These are phyloP conservation scores for Fusarium torreyae DNA, from an alignment of 2,329 filamentous ascomycete species.

Conservation along the genomic window DNA sequence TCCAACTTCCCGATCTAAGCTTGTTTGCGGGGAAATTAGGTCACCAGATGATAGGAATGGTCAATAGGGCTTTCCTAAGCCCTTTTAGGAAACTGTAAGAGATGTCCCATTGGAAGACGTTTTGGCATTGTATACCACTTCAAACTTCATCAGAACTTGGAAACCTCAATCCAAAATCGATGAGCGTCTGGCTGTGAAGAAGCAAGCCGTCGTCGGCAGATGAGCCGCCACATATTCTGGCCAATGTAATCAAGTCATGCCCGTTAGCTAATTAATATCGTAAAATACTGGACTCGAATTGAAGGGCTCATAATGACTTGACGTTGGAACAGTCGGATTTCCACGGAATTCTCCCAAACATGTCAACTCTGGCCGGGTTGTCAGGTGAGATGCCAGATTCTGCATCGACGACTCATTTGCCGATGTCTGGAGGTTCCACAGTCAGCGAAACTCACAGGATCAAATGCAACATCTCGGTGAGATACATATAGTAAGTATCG, in stretches of 20 bases:
- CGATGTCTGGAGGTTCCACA: too few relatives aligned
- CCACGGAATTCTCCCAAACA: conserved; percentile 31
- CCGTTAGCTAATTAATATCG: not conserved
- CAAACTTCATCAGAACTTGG: conserved; percentile 10
- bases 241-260: conserved; percentile 8
- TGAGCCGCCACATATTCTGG: conserved; percentile 31
- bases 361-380: conserved; percentile 17
- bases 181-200: conserved; percentile 25
- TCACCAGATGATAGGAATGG: not conserved
- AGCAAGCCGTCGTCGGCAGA: conserved; percentile 23
- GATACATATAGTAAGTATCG: too few relatives aligned
- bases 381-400: conserved; percentile 27
- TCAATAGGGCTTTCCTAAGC: not conserved
- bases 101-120: not conserved
- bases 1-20: not conserved
- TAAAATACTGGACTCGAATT: not conserved
- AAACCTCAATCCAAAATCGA: conserved; percentile 30
- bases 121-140: not conserved
- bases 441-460: too few relatives aligned
- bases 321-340: conserved; percentile 23
- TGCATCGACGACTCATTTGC: conserved; percentile 13
- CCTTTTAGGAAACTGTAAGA: not conserved
- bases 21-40: not conserved
- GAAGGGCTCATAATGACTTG: conserved; percentile 19
- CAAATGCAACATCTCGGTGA: too few relatives aligned